Evolutionary conservation across 768 basidiomycete genomes (phyloP).

Genomic region (Kwoniella mangroviensis): DNA sequence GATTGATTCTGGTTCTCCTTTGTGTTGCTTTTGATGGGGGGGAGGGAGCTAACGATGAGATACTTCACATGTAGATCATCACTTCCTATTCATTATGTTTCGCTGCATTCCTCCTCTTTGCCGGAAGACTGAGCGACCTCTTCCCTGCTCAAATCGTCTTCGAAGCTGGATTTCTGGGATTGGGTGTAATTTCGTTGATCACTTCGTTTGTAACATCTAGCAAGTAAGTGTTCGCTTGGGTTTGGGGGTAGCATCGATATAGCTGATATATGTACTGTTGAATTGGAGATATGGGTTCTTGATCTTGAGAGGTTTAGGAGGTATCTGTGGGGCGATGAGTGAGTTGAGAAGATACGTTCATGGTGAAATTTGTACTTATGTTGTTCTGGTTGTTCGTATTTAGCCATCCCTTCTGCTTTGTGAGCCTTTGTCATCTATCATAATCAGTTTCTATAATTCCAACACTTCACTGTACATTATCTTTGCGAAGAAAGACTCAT

Average conservation of each 20-base stretch:
- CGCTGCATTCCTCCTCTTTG: slow-evolving; percentile 48
- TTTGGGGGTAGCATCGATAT: too few relatives aligned
- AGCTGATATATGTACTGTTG: too few relatives aligned
- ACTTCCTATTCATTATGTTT: slow-evolving; percentile 41
- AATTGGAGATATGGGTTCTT: slow-evolving; percentile 61
- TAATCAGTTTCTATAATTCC: too few relatives aligned
- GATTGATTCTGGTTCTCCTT: background rate
- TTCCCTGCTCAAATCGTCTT: slow-evolving; percentile 59
- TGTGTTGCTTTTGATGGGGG: slow-evolving; percentile 22
- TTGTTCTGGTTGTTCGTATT: too few relatives aligned
- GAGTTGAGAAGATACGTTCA: slow-evolving; percentile 5
- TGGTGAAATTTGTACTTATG: too few relatives aligned
- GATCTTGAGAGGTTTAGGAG: slow-evolving; percentile 64
- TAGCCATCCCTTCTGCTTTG: slow-evolving; percentile 40
- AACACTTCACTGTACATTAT: too few relatives aligned
- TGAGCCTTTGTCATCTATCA: background rate
- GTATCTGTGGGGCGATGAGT: slow-evolving; percentile 63
- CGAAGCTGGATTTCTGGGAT: slow-evolving; percentile 58
- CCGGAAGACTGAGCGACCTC: slow-evolving; percentile 49
- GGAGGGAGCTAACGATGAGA: too few relatives aligned
- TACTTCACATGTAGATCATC: slow-evolving; percentile 31
- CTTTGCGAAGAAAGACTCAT: too few relatives aligned
- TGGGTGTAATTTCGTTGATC: slow-evolving; percentile 61
- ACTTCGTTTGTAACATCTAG: slow-evolving; percentile 61
- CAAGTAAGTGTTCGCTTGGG: slow-evolving; percentile 40